Percentiles rank a stretch among this genome's conserved stretches.
phyloP scores from a whole-genome alignment of 768 basidiomycete species.

The Auriscalpium microsporum region DNA sequence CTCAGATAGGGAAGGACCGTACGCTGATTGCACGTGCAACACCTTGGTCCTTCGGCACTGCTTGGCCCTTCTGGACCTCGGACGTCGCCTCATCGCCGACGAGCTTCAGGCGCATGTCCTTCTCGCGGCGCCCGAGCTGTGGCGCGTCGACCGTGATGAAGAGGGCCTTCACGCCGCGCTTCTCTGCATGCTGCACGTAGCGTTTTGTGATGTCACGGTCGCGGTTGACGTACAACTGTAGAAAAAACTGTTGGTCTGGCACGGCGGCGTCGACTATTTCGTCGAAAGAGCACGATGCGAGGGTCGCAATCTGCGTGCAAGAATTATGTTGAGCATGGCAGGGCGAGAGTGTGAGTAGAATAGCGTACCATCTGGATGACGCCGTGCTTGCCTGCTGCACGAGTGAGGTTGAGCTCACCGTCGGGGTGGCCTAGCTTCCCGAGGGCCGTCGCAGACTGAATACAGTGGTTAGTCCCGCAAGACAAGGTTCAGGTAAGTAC shows the following conservation, averaged over 20 bases:
- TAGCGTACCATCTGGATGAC: constrained; percentile 60
- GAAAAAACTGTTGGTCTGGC: constrained; percentile 70
- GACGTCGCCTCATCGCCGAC: background rate
- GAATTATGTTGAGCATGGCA: background rate
- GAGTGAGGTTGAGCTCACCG: constrained; percentile 83
- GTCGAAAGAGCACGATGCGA: constrained; percentile 94
- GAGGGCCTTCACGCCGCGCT: constrained; percentile 80
- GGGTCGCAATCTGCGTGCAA: constrained; percentile 72
- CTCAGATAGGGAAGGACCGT: background rate
- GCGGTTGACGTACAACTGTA: constrained; percentile 87
- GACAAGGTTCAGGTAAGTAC: background rate
- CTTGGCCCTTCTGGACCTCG: background rate
- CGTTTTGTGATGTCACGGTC: constrained; percentile 78
- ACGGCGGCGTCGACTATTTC: constrained; percentile 80
- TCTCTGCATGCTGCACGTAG: constrained; percentile 82
- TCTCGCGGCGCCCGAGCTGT: constrained; percentile 86
- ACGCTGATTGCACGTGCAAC: constrained; percentile 5
- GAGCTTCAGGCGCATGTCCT: constrained; percentile 27
- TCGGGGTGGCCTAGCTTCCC: constrained; percentile 94
- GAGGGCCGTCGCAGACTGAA: constrained; percentile 72
- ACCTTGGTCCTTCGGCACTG: constrained; percentile 1
- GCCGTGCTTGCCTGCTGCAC: constrained; percentile 72
- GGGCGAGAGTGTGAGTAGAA: too few species aligned
- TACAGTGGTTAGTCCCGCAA: background rate
- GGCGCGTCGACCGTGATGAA: constrained; percentile 98